Conservation (phyloP, 768 basidiomycete genomes). For the Sporobolomyces phaffii region DNA sequence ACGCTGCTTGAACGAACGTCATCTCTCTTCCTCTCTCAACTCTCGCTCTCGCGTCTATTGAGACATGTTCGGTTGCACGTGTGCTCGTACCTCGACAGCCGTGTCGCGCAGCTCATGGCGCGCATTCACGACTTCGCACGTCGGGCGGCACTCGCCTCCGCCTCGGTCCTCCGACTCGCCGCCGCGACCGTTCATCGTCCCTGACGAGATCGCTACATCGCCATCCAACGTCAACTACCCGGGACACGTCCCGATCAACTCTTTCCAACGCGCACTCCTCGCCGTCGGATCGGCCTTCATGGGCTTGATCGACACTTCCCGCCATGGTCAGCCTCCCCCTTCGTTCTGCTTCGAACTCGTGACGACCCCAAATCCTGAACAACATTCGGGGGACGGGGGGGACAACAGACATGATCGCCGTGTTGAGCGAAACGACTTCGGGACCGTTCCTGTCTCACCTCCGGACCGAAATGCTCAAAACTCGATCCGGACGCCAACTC, state of each 20-base stretch:
- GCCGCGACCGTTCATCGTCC: neutral
- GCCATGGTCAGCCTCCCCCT: constrained; percentile 62
- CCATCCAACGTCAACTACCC: constrained; percentile 29
- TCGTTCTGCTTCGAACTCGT: neutral
- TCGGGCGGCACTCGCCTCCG: neutral
- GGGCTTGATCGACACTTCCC: constrained; percentile 69
- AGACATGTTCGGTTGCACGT: neutral
- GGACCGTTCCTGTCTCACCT: constrained; percentile 62
- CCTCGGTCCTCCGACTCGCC: neutral
- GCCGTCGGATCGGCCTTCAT: constrained; percentile 78
- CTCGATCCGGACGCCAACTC: constrained; percentile 74
- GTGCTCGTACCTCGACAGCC: no score
- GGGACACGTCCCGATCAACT: constrained; percentile 59
- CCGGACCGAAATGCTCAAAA: constrained; percentile 68
- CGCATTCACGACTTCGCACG: no score
- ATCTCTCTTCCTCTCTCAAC: neutral
- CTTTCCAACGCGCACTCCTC: constrained; percentile 76
- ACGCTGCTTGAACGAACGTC: constrained; percentile 1
- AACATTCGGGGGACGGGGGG: neutral
- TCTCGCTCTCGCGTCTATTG: neutral
- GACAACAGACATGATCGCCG: constrained; percentile 80
- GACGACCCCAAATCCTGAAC: neutral
- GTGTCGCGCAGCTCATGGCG: no score
- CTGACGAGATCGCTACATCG: neutral
- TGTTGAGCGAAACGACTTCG: constrained; percentile 86